Percentiles rank a stretch among this genome's conserved stretches.
These are phyloP conservation scores for Mallotus repandus DNA, from an alignment of 441 rosid genomes.

Conservation along the genomic window DNA sequence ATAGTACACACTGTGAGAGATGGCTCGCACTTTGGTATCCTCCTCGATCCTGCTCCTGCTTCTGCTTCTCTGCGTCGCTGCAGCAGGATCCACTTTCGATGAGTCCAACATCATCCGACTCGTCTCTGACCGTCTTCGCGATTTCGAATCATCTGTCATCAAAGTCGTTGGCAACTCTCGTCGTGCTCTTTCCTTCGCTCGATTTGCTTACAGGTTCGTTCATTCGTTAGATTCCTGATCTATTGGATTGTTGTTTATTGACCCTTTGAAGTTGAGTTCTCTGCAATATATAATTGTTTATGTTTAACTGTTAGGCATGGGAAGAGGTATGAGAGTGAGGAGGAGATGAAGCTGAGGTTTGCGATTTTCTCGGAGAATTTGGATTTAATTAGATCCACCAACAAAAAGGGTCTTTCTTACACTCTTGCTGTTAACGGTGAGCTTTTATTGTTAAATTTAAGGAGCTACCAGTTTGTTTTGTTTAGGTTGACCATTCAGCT, in stretches of 20 bases:
- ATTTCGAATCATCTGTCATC: constrained; percentile 55
- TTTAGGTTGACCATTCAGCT: not conserved
- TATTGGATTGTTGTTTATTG: not conserved
- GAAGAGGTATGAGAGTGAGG: constrained; percentile 59
- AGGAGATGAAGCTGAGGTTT: constrained; percentile 74
- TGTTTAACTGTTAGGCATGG: constrained; percentile 43
- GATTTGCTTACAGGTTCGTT: constrained; percentile 67
- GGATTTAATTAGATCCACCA: constrained; percentile 75
- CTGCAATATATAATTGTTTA: not conserved
- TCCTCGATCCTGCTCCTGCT: constrained; percentile 23
- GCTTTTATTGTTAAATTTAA: constrained; percentile 10
- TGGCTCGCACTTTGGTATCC: constrained; percentile 29
- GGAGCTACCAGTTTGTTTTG: not conserved
- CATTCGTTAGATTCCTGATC: not conserved
- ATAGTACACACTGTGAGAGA: not conserved
- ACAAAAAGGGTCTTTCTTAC: constrained; percentile 59
- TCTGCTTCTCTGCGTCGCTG: constrained; percentile 25
- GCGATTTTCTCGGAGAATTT: constrained; percentile 65
- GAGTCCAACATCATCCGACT: constrained; percentile 69
- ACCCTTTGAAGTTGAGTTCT: not conserved
- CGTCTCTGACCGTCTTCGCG: constrained; percentile 60
- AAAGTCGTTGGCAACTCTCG: constrained; percentile 67
- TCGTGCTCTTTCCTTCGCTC: constrained; percentile 67
- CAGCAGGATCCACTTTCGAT: constrained; percentile 40
- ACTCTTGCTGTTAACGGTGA: constrained; percentile 70